A percentile compares a stretch with the other conserved stretches of the same genome.
Conservation (phyloP, 1,139 yeast genomes). For the Pichia inconspicua region DNA sequence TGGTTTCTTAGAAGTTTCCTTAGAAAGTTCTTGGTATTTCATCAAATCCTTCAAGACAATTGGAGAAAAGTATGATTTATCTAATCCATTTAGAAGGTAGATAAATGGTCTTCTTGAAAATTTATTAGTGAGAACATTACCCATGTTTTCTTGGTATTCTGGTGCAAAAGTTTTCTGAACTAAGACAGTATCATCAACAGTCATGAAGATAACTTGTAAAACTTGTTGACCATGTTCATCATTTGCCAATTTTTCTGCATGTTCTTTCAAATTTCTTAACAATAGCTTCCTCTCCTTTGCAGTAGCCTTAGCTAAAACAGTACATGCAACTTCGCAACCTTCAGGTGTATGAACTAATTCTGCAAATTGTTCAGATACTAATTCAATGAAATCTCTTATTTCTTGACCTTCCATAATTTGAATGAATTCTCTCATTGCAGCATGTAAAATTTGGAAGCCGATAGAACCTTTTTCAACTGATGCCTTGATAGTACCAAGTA, state of each 20-base stretch:
- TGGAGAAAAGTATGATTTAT: conserved; percentile 79
- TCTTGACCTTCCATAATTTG: conserved; percentile 65
- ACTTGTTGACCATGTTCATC: conserved; percentile 86
- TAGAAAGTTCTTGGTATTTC: conserved; percentile 57
- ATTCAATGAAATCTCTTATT: conserved; percentile 73
- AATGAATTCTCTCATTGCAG: conserved; percentile 87
- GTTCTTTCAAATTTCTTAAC: conserved; percentile 64
- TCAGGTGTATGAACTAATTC: conserved; percentile 93
- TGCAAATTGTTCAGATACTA: conserved; percentile 81
- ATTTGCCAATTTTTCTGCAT: conserved; percentile 62
- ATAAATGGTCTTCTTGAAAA: conserved; percentile 85
- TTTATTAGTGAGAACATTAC: conserved; percentile 58
- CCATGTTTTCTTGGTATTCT: conserved; percentile 51
- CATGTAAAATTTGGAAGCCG: conserved; percentile 92
- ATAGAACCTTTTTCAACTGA: conserved; percentile 94
- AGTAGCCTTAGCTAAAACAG: conserved; percentile 69
- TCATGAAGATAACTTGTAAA: conserved; percentile 68
- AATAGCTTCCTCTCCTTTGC: conserved; percentile 89
- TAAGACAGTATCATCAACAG: conserved; percentile 90
- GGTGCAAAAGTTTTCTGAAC: conserved; percentile 63
- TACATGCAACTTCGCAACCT: conserved; percentile 85
- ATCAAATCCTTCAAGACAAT: conserved; percentile 50
- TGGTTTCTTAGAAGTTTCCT: conserved; percentile 78
- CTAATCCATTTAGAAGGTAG: conserved; percentile 71
- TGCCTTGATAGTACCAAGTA: conserved; percentile 77